A percentile compares a stretch with the other conserved stretches of the same genome.
Conservation (phyloP, 371 early-diverging fungal genomes). For the Apophysomyces trapeziformis region DNA sequence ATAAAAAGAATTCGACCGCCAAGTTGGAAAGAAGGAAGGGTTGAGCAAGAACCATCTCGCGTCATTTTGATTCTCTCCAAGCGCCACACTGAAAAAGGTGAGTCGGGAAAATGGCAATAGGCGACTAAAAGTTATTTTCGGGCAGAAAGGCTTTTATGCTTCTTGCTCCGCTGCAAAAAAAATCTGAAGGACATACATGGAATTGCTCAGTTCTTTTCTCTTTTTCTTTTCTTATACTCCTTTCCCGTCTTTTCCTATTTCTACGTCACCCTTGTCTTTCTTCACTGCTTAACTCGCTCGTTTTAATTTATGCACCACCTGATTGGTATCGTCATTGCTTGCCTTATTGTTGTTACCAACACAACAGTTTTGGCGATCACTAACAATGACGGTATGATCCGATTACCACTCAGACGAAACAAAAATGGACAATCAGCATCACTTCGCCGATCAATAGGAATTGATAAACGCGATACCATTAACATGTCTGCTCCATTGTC, state of each 20-base stretch:
- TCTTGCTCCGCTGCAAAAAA: constrained; percentile 7
- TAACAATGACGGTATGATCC: constrained; percentile 11
- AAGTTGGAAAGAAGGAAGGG: too few species aligned
- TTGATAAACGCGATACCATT: constrained; percentile 9
- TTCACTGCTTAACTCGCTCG: background rate
- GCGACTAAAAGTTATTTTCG: constrained; percentile 9
- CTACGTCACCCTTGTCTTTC: background rate
- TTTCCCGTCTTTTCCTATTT: constrained; percentile 10
- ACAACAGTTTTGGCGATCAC: constrained; percentile 3
- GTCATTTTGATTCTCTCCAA: too few species aligned
- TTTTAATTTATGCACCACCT: constrained; percentile 2
- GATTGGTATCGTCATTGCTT: constrained; percentile 8
- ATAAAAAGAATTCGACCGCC: too few species aligned
- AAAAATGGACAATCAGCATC: constrained; percentile 23
- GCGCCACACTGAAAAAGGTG: too few species aligned
- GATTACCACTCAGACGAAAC: constrained; percentile 20
- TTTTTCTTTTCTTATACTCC: constrained; percentile 1
- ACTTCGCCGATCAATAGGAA: background rate
- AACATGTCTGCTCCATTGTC: constrained; percentile 18
- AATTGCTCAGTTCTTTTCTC: background rate
- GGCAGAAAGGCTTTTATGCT: background rate
- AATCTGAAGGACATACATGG: background rate
- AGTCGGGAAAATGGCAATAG: background rate
- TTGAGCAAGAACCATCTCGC: too few species aligned
- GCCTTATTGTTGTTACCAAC: constrained; percentile 12